Conservation (phyloP, 345 rosid species). For the Conringia planisiliqua region DNA sequence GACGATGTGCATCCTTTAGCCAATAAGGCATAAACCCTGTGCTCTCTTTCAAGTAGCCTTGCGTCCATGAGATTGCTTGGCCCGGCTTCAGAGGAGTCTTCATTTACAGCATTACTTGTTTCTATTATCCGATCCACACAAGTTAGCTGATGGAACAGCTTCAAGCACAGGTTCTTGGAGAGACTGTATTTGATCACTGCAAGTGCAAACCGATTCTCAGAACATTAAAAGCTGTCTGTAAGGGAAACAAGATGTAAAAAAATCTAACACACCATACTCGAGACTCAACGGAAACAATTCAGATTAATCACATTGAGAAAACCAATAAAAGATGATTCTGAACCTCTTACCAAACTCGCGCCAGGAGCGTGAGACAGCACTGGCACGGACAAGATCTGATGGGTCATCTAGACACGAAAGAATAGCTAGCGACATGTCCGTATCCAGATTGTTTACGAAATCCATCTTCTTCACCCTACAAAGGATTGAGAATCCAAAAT, state of each 20-base stretch:
- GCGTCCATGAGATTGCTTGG: slow-evolving; percentile 43
- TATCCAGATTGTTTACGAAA: slow-evolving; percentile 49
- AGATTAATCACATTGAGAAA: background rate
- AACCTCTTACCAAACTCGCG: slow-evolving; percentile 59
- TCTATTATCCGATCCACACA: slow-evolving; percentile 50
- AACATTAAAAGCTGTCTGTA: background rate
- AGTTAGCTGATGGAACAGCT: slow-evolving; percentile 59
- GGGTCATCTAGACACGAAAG: slow-evolving; percentile 55
- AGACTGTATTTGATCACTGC: slow-evolving; percentile 41
- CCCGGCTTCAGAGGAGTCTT: slow-evolving; percentile 43
- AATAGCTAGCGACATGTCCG: slow-evolving; percentile 47
- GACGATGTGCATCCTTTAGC: slow-evolving; percentile 45
- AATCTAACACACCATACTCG: background rate
- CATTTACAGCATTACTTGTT: background rate
- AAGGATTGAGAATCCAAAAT: background rate
- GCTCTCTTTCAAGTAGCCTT: slow-evolving; percentile 59
- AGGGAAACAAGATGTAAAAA: background rate
- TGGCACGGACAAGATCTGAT: slow-evolving; percentile 62
- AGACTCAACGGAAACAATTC: background rate
- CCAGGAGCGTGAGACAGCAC: slow-evolving; percentile 71
- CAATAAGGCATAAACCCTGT: slow-evolving; percentile 62
- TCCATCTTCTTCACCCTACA: slow-evolving; percentile 30
- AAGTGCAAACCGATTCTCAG: background rate
- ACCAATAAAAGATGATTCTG: background rate
- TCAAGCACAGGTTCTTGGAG: slow-evolving; percentile 60